A percentile compares a stretch with the other conserved stretches of the same genome.
These are phyloP conservation scores for Rhynchospora pubera DNA, from an alignment of 176 grass and related monocot species.

Conservation along the genomic window DNA sequence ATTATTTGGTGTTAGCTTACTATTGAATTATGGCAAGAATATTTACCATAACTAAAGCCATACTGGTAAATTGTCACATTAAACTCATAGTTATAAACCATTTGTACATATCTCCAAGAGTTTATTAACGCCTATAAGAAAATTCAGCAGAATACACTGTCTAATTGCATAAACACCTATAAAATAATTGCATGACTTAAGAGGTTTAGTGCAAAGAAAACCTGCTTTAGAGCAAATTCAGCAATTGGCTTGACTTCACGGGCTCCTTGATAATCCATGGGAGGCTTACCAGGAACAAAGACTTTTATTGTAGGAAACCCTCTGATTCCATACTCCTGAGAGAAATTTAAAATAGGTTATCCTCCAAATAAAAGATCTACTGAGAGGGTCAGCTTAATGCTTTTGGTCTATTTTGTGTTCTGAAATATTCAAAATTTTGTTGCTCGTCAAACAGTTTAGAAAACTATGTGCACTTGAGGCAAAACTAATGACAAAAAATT, in stretches of 20 bases:
- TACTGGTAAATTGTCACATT: background rate
- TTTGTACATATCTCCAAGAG: background rate
- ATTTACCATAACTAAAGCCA: background rate
- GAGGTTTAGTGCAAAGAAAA: slow-evolving; percentile 25
- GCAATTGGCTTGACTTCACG: slow-evolving; percentile 90
- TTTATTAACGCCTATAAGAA: background rate
- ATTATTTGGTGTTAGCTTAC: background rate
- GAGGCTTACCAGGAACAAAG: slow-evolving; percentile 83
- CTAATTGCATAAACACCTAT: background rate
- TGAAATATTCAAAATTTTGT: background rate
- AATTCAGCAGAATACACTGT: background rate
- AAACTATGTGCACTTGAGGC: background rate
- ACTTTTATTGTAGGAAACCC: slow-evolving; percentile 97
- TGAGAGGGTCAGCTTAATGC: background rate
- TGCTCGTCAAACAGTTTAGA: background rate
- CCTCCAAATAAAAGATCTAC: background rate
- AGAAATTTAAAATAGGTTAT: background rate
- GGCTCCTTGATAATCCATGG: slow-evolving; percentile 93
- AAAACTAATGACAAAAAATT: background rate
- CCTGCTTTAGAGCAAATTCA: slow-evolving; percentile 86
- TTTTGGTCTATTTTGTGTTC: background rate
- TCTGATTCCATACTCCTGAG: slow-evolving; percentile 85
- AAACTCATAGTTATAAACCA: background rate
- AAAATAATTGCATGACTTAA: slow-evolving; percentile 2
- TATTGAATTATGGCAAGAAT: background rate